Evolutionary conservation across 176 grass and related monocot genomes (phyloP), one percentile per base, ranked within the genome.

Genomic region (Chloris gayana): DNA sequence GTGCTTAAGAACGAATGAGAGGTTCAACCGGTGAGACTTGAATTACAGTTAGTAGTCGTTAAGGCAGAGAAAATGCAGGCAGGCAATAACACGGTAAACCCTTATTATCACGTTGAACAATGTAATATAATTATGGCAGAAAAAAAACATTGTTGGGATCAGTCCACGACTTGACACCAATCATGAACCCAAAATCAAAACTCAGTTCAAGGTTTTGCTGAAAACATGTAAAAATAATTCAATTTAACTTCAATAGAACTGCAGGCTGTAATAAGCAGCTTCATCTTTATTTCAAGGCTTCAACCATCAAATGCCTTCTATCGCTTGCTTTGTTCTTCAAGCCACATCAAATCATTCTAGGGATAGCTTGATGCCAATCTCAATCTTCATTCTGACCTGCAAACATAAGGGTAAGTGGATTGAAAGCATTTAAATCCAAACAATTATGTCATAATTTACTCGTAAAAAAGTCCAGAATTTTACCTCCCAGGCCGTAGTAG

Each of bases 401-500:
- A 86, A 53, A 73, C 0, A 29, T 9, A 56, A 79, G 8, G n/a
- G 31, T 3, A 22, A 37, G 14, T 19, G 4, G 24, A 80, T 44
- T 14, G 24, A 27, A 84, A 6, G 14, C 22, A 73, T 58, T 27
- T 6, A 73, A 58, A 66, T 67, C 10, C 27, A 54, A 24, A 61
- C 58, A 72, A 22, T 44, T 24, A 8, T 54, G 17, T n/a, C 19
- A 56, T 72, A 37, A 21, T 30, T 66, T 12, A 13, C 24, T 31
- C 13, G 15, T 56, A 38, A 68, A 25, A 57, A 76, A 26, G 2
- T 1, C 25, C 0, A 6, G 3, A 73, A 38, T 34, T 18, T 75
- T 79, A 80, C 84, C 84, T 80, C 38, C 4, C 7, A 32, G 58
- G 37, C 22, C 45, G 22, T 80, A 56, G 30, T 34, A 26, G 17